These are phyloP conservation scores for Dipteronia dyeriana DNA, from an alignment of 345 rosid species.

Conservation along the genomic window DNA sequence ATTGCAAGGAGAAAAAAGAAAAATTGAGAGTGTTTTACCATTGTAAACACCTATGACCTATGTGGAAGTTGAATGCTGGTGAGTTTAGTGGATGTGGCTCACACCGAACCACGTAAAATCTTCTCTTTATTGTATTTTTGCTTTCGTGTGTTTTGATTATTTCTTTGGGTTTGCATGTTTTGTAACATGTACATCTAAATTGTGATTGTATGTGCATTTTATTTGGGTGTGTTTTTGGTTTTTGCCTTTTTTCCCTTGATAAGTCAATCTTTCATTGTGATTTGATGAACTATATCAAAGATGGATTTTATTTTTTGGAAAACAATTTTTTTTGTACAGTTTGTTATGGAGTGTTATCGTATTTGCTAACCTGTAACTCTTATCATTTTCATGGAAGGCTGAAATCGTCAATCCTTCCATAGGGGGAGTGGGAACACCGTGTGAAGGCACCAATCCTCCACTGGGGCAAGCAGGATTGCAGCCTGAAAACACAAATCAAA, in stretches of 20 bases:
- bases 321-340: too few relatives aligned
- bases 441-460: constrained; percentile 17
- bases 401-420: constrained; percentile 14
- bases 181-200: not conserved
- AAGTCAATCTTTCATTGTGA: not conserved
- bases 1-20: too few relatives aligned
- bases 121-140: too few relatives aligned
- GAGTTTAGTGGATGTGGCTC: too few relatives aligned
- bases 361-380: not conserved
- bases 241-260: not conserved
- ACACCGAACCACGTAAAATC: too few relatives aligned
- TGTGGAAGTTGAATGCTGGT: too few relatives aligned
- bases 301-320: not conserved
- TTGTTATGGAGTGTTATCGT: not conserved
- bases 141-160: too few relatives aligned
- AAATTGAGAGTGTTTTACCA: too few relatives aligned
- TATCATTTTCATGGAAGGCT: constrained; percentile 18
- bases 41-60: too few relatives aligned
- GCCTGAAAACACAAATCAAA: constrained; percentile 18
- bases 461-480: constrained; percentile 13
- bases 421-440: constrained; percentile 18
- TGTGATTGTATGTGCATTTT: not conserved
- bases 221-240: not conserved
- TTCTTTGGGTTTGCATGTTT: too few relatives aligned
- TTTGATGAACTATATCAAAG: not conserved